Conservation (phyloP, 2,329 filamentous ascomycete genomes). For the Pyrenochaeta sp. region DNA sequence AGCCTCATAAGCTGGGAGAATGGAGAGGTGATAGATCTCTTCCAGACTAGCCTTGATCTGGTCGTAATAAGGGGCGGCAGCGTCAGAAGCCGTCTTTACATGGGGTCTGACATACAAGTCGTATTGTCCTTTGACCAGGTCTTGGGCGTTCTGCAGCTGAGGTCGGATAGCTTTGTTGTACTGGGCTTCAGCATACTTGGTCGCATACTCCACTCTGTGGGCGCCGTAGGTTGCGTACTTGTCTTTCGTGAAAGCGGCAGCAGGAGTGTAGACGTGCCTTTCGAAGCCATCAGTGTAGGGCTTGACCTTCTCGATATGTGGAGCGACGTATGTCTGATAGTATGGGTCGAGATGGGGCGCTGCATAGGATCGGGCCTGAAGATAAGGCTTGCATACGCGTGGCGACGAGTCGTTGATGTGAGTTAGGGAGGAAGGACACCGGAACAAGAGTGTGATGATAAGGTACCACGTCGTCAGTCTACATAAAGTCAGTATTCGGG, state of each 20-base stretch:
- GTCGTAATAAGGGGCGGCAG: conserved; percentile 76
- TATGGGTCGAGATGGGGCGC: conserved; percentile 83
- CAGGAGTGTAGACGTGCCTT: conserved; percentile 72
- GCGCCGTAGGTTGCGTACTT: conserved; percentile 75
- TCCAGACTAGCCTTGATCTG: conserved; percentile 68
- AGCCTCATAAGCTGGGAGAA: conserved; percentile 79
- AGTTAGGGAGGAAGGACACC: conserved; percentile 76
- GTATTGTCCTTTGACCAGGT: conserved; percentile 71
- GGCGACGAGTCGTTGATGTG: conserved; percentile 75
- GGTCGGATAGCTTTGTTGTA: conserved; percentile 85
- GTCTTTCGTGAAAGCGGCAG: conserved; percentile 67
- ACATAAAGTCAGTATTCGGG: conserved; percentile 10
- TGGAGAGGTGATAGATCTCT: conserved; percentile 74
- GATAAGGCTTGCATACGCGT: conserved; percentile 82
- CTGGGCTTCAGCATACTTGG: conserved; percentile 71
- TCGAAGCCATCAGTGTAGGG: conserved; percentile 73
- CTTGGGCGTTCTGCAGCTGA: conserved; percentile 71
- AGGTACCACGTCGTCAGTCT: conserved; percentile 85
- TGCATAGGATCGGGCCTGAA: conserved; percentile 70
- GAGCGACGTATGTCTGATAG: conserved; percentile 83
- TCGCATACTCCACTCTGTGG: conserved; percentile 73
- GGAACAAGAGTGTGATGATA: conserved; percentile 80
- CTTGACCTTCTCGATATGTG: conserved; percentile 77
- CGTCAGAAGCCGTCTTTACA: conserved; percentile 67
- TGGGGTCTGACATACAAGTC: conserved; percentile 76